These are phyloP conservation scores for Hyphodiscus hymeniophilus DNA, from an alignment of 495 filamentous ascomycete species.

Conservation along the genomic window DNA sequence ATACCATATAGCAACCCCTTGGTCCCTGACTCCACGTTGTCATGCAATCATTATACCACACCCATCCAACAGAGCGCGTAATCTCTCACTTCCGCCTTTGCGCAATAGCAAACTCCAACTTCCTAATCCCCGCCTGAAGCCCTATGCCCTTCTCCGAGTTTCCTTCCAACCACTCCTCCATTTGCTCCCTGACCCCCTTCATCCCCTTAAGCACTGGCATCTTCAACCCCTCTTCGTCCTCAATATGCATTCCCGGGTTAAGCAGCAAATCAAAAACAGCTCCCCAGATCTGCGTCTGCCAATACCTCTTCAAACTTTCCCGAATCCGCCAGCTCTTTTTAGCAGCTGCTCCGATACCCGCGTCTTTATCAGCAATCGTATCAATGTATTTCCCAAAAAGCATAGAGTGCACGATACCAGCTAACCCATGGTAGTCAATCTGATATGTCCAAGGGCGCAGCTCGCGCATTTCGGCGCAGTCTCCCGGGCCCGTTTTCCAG, in stretches of 20 bases:
- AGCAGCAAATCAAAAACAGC: constrained; percentile 79
- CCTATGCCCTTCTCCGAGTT: constrained; percentile 78
- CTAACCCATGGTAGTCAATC: constrained; percentile 88
- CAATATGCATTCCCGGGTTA: constrained; percentile 61
- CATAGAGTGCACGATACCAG: constrained; percentile 74
- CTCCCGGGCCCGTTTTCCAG: constrained; percentile 75
- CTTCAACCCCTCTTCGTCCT: constrained; percentile 46
- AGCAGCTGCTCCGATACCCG: constrained; percentile 36
- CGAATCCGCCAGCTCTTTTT: constrained; percentile 62
- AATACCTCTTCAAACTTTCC: constrained; percentile 82
- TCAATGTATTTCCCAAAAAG: constrained; percentile 95
- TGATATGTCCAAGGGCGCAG: constrained; percentile 91
- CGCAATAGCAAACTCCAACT: constrained; percentile 49
- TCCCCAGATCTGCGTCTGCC: constrained; percentile 87
- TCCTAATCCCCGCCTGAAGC: constrained; percentile 59
- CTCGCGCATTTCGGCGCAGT: constrained; percentile 93
- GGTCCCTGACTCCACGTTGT: no score
- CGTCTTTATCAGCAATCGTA: constrained; percentile 47
- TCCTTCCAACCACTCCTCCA: constrained; percentile 77
- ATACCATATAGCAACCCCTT: no score
- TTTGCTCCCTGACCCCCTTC: constrained; percentile 55
- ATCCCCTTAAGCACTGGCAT: constrained; percentile 64
- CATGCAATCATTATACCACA: no score
- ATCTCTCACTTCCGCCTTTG: constrained; percentile 12
- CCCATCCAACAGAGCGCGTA: no score